A percentile compares a stretch with the other conserved stretches of the same genome.
Conservation (phyloP, 163 green algal genomes). For the Chloromonas sp. region DNA sequence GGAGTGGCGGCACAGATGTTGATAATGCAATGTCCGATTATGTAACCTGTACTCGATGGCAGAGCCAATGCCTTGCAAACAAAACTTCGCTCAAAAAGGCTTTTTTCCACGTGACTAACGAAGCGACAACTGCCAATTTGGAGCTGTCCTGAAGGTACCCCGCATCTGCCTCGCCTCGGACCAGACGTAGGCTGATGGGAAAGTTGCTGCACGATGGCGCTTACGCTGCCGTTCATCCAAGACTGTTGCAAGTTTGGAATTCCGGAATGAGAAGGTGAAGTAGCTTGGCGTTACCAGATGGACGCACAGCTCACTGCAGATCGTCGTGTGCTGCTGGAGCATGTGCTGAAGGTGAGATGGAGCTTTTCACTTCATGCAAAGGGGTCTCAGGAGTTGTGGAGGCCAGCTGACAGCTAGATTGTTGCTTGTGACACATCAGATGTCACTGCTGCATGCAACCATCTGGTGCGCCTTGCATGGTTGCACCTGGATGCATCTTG, state of each 20-base stretch:
- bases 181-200: neutral
- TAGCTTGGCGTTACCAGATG: no score
- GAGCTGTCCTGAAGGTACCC: neutral
- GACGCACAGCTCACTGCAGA: no score
- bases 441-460: neutral
- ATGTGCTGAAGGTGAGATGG: neutral
- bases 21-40: no score
- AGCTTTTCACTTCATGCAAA: neutral
- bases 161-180: neutral
- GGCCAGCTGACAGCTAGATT: neutral
- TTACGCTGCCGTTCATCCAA: neutral
- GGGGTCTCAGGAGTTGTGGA: no score
- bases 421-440: neutral
- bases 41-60: no score
- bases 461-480: neutral
- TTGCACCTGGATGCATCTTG: neutral
- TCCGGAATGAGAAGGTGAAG: neutral
- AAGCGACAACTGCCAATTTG: neutral
- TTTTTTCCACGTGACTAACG: no score
- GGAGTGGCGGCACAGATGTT: no score
- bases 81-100: no score
- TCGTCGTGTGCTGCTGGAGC: neutral
- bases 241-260: neutral
- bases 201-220: no score
- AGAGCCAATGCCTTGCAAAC: no score